phyloP scores from a whole-genome alignment of 2,329 filamentous ascomycete species.

The Cercospora sp. region DNA sequence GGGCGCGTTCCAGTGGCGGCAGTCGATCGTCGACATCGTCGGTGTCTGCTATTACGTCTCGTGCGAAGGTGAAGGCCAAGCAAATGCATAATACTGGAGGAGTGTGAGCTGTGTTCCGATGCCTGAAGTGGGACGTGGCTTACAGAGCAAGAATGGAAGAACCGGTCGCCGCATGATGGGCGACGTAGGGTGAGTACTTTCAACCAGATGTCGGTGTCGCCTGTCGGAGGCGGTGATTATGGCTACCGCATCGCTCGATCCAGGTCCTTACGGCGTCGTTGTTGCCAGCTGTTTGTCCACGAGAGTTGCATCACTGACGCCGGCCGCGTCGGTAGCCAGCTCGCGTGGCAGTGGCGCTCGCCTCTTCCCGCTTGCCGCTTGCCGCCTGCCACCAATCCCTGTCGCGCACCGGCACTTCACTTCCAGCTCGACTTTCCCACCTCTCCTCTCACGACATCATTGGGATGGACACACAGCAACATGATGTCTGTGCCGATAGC shows the following conservation, averaged over 20 bases:
- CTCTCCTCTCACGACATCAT: not conserved
- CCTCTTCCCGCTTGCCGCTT: not conserved
- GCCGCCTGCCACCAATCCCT: not conserved
- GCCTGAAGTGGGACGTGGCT: not conserved
- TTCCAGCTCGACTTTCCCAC: not conserved
- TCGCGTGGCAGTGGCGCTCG: slow-evolving; percentile 1
- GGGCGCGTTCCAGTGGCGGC: not conserved
- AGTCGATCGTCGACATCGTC: slow-evolving; percentile 15
- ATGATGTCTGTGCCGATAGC: not conserved
- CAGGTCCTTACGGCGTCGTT: not conserved
- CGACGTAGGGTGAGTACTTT: too few species aligned
- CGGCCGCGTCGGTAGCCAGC: not conserved
- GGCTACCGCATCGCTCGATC: not conserved
- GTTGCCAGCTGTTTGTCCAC: slow-evolving; percentile 6
- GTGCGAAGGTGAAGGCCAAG: slow-evolving; percentile 23
- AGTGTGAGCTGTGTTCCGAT: not conserved
- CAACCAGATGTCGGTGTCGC: not conserved
- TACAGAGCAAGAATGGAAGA: slow-evolving; percentile 21
- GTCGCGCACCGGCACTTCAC: not conserved
- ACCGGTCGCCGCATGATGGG: slow-evolving; percentile 19
- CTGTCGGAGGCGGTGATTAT: slow-evolving; percentile 4
- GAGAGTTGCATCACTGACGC: not conserved
- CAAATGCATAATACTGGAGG: slow-evolving; percentile 22
- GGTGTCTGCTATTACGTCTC: slow-evolving; percentile 9
- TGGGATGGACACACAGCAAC: not conserved